These are phyloP conservation scores for Petrea volubilis DNA, from an alignment of 257 asterid species.

Conservation along the genomic window DNA sequence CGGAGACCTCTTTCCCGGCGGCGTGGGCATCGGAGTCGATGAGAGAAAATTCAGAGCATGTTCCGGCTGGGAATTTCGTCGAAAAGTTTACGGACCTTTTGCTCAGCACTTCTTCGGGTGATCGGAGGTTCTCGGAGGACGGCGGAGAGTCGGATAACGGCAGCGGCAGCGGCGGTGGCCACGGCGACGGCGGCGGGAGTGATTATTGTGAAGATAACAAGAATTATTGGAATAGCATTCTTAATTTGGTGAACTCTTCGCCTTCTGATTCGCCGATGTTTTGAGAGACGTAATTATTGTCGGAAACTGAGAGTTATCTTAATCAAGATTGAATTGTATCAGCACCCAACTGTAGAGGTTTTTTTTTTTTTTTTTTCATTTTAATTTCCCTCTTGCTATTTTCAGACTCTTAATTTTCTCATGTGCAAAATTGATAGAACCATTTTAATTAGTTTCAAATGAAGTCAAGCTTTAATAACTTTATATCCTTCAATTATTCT, in stretches of 20 bases:
- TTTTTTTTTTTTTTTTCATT: neutral
- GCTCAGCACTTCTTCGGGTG: constrained; percentile 48
- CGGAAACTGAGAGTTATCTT: neutral
- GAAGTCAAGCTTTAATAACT: neutral
- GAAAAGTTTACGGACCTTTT: constrained; percentile 79
- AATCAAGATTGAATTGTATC: neutral
- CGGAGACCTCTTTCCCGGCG: constrained; percentile 33
- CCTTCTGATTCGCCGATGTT: constrained; percentile 58
- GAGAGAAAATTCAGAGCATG: constrained; percentile 32
- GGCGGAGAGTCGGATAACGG: constrained; percentile 59
- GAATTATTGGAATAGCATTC: constrained; percentile 87
- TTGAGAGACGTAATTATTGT: constrained; percentile 10
- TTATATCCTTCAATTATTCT: neutral
- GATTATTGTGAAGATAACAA: constrained; percentile 65
- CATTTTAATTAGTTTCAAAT: constrained; percentile 10
- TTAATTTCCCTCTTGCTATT: neutral
- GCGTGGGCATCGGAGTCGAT: constrained; percentile 41
- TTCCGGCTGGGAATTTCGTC: constrained; percentile 48
- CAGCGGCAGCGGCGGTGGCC: constrained; percentile 15
- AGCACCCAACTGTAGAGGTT: constrained; percentile 14
- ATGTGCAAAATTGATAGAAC: constrained; percentile 21
- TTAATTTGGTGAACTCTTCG: constrained; percentile 70
- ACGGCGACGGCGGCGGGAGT: constrained; percentile 33
- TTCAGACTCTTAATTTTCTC: neutral
- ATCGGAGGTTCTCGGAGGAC: constrained; percentile 47